Percentiles rank a stretch among this genome's conserved stretches.
phyloP scores from a whole-genome alignment of 257 asterid species.

The Solanum raphanifolium region DNA sequence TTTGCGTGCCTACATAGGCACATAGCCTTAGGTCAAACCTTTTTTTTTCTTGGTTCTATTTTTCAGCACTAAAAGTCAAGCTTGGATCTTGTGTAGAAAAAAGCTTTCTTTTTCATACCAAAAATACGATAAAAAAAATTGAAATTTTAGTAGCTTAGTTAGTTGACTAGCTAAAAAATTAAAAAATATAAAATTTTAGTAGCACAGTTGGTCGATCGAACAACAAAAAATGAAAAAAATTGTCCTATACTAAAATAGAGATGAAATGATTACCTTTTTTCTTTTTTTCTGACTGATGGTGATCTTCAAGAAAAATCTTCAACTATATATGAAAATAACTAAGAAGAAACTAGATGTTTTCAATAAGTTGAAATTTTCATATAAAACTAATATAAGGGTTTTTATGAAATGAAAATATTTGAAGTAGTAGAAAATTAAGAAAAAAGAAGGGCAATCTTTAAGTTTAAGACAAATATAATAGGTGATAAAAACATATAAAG shows the following conservation, averaged over 20 bases:
- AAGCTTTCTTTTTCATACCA: background rate
- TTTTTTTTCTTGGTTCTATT: background rate
- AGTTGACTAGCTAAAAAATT: fast-evolving
- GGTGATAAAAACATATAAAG: background rate
- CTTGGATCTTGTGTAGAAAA: background rate
- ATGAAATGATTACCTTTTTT: background rate
- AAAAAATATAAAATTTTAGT: background rate
- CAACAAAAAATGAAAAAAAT: background rate
- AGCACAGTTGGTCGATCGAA: fast-evolving
- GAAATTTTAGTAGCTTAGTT: fast-evolving
- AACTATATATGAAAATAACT: background rate
- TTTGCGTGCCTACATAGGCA: background rate
- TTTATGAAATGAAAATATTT: background rate
- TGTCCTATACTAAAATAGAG: background rate
- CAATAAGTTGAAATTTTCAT: background rate
- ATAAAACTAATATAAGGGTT: background rate
- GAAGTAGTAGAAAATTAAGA: background rate
- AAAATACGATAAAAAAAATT: background rate
- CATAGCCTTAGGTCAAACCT: background rate
- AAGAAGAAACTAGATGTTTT: background rate
- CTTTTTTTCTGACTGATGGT: background rate
- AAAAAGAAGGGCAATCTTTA: background rate
- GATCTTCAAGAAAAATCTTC: background rate
- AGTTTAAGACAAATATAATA: background rate
- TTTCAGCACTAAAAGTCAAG: background rate